Evolutionary conservation across 768 basidiomycete genomes (phyloP), one percentile per base, ranked within the genome.

Genomic region (Cyclocybe aegerita): DNA sequence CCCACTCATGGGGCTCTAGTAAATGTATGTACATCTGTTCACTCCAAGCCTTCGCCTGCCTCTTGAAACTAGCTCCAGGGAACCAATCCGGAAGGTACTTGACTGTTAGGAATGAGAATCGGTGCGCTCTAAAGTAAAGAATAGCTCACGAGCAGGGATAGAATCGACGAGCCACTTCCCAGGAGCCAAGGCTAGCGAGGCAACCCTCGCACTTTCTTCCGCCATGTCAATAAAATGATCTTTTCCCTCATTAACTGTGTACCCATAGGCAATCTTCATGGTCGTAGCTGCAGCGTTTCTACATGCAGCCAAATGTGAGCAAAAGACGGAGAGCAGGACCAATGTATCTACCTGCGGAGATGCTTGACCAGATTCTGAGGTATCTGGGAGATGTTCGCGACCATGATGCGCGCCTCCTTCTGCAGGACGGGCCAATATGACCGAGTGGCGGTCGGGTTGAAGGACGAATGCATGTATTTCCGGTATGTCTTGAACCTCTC

Each of bases 1-100:
- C 76, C 71, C 71, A 77, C 35, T 66, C 48, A 53, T 74, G 72
- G 3, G 74, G 72, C 16, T 69, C 65, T 16, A 67, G 65, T 23
- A 68, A 76, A 53, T 65, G 68, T 50, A 55, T 57, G 39, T 62
- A 63, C 45, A 66, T 64, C 7, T 60, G 44, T 11, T 55, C 41
- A 14, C 53, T 54, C 48, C 50, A 60, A 10, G 51, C 49, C 9
- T 48, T 50, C 1, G 64, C 68, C 10, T 58, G 48, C 12, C 58
- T 59, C 57, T 76, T 72, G 64, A 73, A 77, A 2, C 52, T 59
- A 39, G 65, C 70, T 12, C 72, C 67, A 3, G 75, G 73, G 47
- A 77, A 65, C 74, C 75, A 75, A 3, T 60, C 55, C 0, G 75
- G 75, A 3, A 75, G 39, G 49, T 64, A 67, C 30, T 63, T 62